Conservation (phyloP, 2,329 filamentous ascomycete species). For the Corynespora cassiicola region DNA sequence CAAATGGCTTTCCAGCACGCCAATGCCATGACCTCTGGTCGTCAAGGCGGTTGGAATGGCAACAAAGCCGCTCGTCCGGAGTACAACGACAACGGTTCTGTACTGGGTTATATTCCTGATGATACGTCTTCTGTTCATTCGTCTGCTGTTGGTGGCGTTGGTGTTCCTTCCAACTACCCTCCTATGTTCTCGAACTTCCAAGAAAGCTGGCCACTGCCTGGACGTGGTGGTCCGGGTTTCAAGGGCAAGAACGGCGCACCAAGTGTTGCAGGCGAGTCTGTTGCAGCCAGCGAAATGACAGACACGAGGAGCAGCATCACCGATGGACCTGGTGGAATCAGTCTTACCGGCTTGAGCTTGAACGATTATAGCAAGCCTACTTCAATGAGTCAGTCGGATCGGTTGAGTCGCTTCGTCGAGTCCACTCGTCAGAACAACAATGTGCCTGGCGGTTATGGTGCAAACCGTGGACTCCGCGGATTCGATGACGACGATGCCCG, state of each 20-base stretch:
- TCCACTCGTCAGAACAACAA: constrained; percentile 71
- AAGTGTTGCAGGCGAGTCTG: constrained; percentile 89
- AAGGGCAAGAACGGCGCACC: constrained; percentile 70
- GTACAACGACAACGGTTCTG: constrained; percentile 79
- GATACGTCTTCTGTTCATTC: constrained; percentile 97
- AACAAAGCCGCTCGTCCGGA: constrained; percentile 58
- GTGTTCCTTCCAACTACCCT: constrained; percentile 81
- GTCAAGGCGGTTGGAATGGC: constrained; percentile 50
- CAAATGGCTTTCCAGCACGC: constrained; percentile 78
- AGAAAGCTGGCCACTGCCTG: constrained; percentile 87
- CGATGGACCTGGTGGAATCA: constrained; percentile 83
- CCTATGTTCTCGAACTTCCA: constrained; percentile 96
- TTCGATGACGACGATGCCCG: constrained; percentile 88
- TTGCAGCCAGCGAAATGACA: constrained; percentile 88
- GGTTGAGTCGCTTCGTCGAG: constrained; percentile 93
- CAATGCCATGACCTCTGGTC: constrained; percentile 62
- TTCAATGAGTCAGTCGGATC: constrained; percentile 82
- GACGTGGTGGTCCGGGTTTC: constrained; percentile 68
- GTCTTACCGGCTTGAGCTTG: constrained; percentile 81
- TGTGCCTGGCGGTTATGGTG: constrained; percentile 41
- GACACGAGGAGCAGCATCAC: constrained; percentile 82
- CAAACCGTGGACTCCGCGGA: constrained; percentile 51
- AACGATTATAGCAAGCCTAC: constrained; percentile 74
- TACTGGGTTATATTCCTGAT: constrained; percentile 94
- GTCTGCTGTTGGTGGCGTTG: constrained; percentile 84